Base-by-base conservation (phyloP, 768 basidiomycete species). In the Tephrocybe rancida region DNA sequence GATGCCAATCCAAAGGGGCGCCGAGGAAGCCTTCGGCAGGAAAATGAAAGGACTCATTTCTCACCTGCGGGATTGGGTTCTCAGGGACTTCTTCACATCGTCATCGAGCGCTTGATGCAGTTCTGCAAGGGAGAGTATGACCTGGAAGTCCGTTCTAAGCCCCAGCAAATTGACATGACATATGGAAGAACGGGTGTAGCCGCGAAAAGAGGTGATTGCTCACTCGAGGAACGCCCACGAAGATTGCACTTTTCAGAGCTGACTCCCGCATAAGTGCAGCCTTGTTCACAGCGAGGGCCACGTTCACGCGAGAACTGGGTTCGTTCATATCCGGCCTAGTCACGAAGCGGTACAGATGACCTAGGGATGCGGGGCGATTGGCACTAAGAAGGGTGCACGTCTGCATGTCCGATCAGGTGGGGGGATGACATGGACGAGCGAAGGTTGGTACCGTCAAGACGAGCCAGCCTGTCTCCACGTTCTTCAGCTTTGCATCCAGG, bases 231-330 rank as follows among this genome's bases (percentile, higher is more conserved):
- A 93, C 90, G 41, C 92, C 91, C 50, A 92, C 84, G 66, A 96
- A 95, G 62, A 94, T 89, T 64, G 85, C 82, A 65, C 91, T 92
- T 75, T 96, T 96, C 67, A 96, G 65, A 26, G 90, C 90, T 26
- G 90, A 83, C 74, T 96, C 94, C 41, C 94, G 81, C 84, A 96
- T 94, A 59, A 92, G 68, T 59, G 91, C 89, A 57, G 90, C 90
- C 66, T 79, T 86, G 70, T 83, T 81, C 54, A 88, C 77, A 46
- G 86, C 85, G 55, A 80, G 82, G 55, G 78, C 67, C 49, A 85
- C 56, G 70, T 68, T 52, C 66, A 77, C 64, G 73, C 73, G 55
- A 58, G 81, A 72, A 54, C 60, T 64, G 39, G 67, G 67, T 57
- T 73, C 69, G 51, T 70, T 70, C 60, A 69, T 59, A 44, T 72